Percentiles rank a stretch among this genome's conserved stretches.
These are phyloP conservation scores for Theobroma cacao DNA, from an alignment of 345 rosid species.

Conservation along the genomic window DNA sequence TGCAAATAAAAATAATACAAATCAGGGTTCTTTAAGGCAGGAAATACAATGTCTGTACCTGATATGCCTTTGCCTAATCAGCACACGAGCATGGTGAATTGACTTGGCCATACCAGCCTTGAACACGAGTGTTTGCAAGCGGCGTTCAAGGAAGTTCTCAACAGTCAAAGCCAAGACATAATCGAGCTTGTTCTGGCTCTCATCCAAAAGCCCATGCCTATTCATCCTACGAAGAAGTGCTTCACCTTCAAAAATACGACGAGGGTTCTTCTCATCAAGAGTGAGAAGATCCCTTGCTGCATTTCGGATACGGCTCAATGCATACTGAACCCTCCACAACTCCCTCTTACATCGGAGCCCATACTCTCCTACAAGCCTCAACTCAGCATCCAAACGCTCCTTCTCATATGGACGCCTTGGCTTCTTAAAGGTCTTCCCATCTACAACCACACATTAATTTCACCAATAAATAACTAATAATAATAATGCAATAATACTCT, in stretches of 20 bases:
- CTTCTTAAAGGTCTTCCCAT: slow-evolving; percentile 45
- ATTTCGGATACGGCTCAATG: slow-evolving; percentile 56
- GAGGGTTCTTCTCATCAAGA: slow-evolving; percentile 60
- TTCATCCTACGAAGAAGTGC: slow-evolving; percentile 59
- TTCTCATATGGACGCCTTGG: slow-evolving; percentile 49
- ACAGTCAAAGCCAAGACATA: slow-evolving; percentile 59
- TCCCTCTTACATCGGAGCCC: slow-evolving; percentile 61
- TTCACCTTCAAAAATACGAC: slow-evolving; percentile 59
- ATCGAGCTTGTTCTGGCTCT: slow-evolving; percentile 62
- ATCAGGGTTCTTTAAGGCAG: too few species aligned
- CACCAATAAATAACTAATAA: not conserved
- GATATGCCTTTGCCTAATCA: slow-evolving; percentile 21
- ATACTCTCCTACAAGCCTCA: slow-evolving; percentile 64
- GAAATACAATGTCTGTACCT: too few species aligned
- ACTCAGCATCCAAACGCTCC: slow-evolving; percentile 58
- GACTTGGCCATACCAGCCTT: slow-evolving; percentile 29
- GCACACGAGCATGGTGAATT: slow-evolving; percentile 23
- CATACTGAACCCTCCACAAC: slow-evolving; percentile 62
- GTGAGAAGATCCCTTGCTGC: slow-evolving; percentile 62
- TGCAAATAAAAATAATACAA: too few species aligned
- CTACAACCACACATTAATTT: slow-evolving; percentile 12
- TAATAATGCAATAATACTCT: not conserved
- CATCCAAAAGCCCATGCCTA: slow-evolving; percentile 42
- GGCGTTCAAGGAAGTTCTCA: slow-evolving; percentile 46
- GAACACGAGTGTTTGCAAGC: slow-evolving; percentile 40